Conservation (phyloP, 148 eudicot species). For the Amaranthus palmeri region DNA sequence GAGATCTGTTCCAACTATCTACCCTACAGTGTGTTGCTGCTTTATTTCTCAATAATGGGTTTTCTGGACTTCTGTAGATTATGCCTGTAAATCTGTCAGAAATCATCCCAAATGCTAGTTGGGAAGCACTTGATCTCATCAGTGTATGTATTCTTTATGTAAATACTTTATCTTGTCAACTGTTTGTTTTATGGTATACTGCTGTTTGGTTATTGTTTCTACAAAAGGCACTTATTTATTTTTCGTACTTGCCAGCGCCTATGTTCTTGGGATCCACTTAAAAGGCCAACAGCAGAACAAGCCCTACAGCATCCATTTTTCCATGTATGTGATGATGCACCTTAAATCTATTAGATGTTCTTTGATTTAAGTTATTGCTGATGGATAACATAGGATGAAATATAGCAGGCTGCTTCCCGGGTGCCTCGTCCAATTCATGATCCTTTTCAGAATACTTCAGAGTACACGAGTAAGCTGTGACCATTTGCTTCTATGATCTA, state of each 20-base stretch:
- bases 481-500: not conserved
- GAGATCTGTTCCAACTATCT: slow-evolving; percentile 14
- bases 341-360: slow-evolving; percentile 14
- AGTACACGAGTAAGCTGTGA: slow-evolving; percentile 39
- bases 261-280: slow-evolving; percentile 84
- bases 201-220: not conserved
- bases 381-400: slow-evolving; percentile 22
- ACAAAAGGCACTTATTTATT: slow-evolving; percentile 8
- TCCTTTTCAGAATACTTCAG: slow-evolving; percentile 46
- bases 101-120: slow-evolving; percentile 71
- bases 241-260: slow-evolving; percentile 44
- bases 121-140: slow-evolving; percentile 83
- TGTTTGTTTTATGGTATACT: not conserved
- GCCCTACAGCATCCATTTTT: slow-evolving; percentile 81
- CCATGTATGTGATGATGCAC: slow-evolving; percentile 40
- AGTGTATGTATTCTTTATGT: slow-evolving; percentile 41
- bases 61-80: slow-evolving; percentile 37
- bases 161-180: slow-evolving; percentile 1
- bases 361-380: not conserved
- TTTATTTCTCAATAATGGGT: not conserved
- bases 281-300: slow-evolving; percentile 89
- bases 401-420: slow-evolving; percentile 44
- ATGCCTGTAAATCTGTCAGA: slow-evolving; percentile 60
- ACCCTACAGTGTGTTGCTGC: not conserved
- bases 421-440: slow-evolving; percentile 61